Conservation (phyloP, 2,329 filamentous ascomycete species). For the Cadophora sp. region DNA sequence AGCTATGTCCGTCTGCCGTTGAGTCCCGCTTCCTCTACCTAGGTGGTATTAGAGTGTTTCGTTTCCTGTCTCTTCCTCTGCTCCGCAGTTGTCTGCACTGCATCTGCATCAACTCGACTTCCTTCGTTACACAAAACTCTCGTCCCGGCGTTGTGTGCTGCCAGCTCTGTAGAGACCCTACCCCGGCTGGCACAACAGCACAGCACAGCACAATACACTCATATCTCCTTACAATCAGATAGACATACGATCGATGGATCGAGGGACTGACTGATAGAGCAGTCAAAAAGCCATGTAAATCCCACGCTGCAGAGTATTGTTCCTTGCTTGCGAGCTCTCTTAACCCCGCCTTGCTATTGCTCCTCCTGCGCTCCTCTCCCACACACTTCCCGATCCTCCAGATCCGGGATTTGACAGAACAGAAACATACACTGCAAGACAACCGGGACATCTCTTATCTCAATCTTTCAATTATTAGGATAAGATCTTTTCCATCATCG, state of each 20-base stretch:
- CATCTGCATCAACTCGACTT: not conserved
- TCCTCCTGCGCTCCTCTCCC: not conserved
- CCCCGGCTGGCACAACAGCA: too few species aligned
- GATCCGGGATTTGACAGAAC: not conserved
- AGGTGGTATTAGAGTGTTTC: not conserved
- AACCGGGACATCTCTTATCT: too few species aligned
- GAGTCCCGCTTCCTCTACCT: not conserved
- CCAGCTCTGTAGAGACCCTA: too few species aligned
- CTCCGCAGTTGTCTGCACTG: too few species aligned
- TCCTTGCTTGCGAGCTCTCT: not conserved
- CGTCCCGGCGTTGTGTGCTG: not conserved
- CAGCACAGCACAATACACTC: too few species aligned
- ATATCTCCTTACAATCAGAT: too few species aligned
- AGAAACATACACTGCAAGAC: not conserved
- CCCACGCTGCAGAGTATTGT: not conserved
- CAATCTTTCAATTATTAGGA: too few species aligned
- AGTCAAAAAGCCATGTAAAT: slow-evolving; percentile 5
- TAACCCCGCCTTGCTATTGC: slow-evolving; percentile 1
- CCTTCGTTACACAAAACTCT: not conserved
- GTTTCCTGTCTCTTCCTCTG: not conserved
- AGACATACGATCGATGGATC: too few species aligned
- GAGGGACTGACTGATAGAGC: not conserved
- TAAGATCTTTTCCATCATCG: too few species aligned
- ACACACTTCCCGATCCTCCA: not conserved
- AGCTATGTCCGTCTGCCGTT: not conserved